These are phyloP conservation scores for Auricularia auricula-judae DNA, from an alignment of 768 basidiomycete species.

Conservation along the genomic window DNA sequence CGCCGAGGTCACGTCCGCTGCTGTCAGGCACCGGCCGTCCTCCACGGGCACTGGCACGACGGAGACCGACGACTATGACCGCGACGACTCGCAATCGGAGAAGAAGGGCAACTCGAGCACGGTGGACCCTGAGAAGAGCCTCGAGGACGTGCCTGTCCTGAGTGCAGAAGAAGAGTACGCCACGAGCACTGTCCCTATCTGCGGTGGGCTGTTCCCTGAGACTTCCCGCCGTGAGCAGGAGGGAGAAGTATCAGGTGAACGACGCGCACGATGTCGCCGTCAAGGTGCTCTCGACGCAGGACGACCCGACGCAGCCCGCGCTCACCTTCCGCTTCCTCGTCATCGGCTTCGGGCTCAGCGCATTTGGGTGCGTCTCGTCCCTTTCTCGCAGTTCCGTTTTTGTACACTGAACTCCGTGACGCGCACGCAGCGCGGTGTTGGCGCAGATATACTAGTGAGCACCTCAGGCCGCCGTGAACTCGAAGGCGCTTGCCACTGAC, in stretches of 20 bases:
- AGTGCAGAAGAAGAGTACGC: background rate
- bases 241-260: conserved; percentile 24
- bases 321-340: conserved; percentile 20
- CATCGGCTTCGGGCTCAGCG: conserved; percentile 18
- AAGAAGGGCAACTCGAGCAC: no score
- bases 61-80: no score
- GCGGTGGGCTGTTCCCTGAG: background rate
- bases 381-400: no score
- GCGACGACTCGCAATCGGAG: no score
- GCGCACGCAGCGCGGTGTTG: conserved; percentile 13
- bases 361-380: conserved; percentile 14
- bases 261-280: conserved; percentile 29
- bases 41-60: no score
- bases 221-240: background rate
- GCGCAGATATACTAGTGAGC: conserved; percentile 30
- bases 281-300: conserved; percentile 24
- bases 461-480: background rate
- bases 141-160: no score
- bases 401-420: no score
- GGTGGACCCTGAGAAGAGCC: no score
- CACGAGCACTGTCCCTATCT: background rate
- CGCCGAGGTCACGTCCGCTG: no score
- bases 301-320: conserved; percentile 13
- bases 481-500: background rate
- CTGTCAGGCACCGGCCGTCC: no score